A percentile compares a stretch with the other conserved stretches of the same genome.
Conservation (phyloP, 495 filamentous ascomycete genomes). For the Aspergillus funiculosus region DNA sequence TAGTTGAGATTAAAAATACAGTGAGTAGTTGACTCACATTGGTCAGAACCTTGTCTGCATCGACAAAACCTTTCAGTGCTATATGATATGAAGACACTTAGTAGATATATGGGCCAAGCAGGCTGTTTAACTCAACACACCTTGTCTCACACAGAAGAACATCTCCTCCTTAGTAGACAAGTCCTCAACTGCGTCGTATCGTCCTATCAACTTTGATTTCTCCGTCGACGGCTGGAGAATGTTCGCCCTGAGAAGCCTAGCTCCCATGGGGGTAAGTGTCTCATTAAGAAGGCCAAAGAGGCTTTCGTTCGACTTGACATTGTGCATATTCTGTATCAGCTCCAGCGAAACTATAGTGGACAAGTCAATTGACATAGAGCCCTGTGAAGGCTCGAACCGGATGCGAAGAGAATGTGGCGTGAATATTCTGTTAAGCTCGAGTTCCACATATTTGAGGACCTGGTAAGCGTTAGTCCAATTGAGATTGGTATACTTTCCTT, state of each 20-base stretch:
- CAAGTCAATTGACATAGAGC: constrained; percentile 90
- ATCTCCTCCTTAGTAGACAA: constrained; percentile 79
- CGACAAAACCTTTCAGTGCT: constrained; percentile 70
- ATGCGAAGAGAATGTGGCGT: constrained; percentile 73
- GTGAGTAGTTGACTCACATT: constrained; percentile 21
- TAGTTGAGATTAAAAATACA: constrained; percentile 14
- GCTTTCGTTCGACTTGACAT: constrained; percentile 65
- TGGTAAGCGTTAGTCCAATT: constrained; percentile 24
- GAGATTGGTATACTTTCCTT: no score
- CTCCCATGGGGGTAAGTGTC: constrained; percentile 82
- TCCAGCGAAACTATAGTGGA: constrained; percentile 80
- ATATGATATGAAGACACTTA: constrained; percentile 10
- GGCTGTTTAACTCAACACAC: constrained; percentile 23
- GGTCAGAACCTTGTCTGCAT: constrained; percentile 35
- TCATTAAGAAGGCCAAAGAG: constrained; percentile 81
- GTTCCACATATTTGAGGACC: constrained; percentile 78
- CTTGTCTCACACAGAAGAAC: constrained; percentile 70
- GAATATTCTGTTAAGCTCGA: constrained; percentile 59
- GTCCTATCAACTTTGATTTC: constrained; percentile 49
- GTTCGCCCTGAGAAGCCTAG: constrained; percentile 70
- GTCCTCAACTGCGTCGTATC: constrained; percentile 83
- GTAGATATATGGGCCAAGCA: neutral
- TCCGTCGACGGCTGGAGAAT: constrained; percentile 88
- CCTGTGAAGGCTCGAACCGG: constrained; percentile 81
- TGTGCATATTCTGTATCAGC: constrained; percentile 80